Base-by-base conservation (phyloP, 805 yeast species). In the Candida andamanensis region DNA sequence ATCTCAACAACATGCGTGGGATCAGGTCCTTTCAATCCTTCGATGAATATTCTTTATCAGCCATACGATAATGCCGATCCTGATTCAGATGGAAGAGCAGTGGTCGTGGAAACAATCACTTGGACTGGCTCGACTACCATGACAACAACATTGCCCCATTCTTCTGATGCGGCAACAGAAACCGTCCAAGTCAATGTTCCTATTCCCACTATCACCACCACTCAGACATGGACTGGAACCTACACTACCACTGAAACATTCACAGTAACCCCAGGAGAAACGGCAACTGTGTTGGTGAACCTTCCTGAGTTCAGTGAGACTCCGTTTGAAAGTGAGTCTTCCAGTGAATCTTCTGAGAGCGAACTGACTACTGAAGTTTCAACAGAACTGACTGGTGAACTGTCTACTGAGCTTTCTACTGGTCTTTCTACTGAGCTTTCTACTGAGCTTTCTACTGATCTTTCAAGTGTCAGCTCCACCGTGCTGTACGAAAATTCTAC, bases 141-240 rank as follows among this genome's bases (percentile, higher is more conserved):
- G n/a, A 36, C 42, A 10, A 49, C 53, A 2, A 53, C 58, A 6
- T 27, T 42, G 8, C 35, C 35, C 4, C 28, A 12, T 26, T 22
- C 30, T 17, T 35, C 50, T 6, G 40, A 35, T 9, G 45, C 36
- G 8, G 26, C 33, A n/a, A 54, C 57, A 5, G 45, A 31, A 30
- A 51, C 55, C 3, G 49, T 49, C 17, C 45, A 41, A 15, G 52
- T 47, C n/a, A 39, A 38, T 15, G 49, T 44, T 10, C 56, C 56
- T 24, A 36, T 30, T 32, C 52, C 48, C 17, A 39, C 45, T 13
- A 41, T 24, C 10, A 33, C 42, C 9, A 36, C 33, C 25, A 41
- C 49, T 7, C 4, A 4, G 14, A 20, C 23, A 9, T 38, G 41
- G 41, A 41, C 49, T 5, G 46, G 49, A 9, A 10, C 35, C n/a